Base-by-base conservation (phyloP, 441 rosid species). In the Pelargonium citronellum region DNA sequence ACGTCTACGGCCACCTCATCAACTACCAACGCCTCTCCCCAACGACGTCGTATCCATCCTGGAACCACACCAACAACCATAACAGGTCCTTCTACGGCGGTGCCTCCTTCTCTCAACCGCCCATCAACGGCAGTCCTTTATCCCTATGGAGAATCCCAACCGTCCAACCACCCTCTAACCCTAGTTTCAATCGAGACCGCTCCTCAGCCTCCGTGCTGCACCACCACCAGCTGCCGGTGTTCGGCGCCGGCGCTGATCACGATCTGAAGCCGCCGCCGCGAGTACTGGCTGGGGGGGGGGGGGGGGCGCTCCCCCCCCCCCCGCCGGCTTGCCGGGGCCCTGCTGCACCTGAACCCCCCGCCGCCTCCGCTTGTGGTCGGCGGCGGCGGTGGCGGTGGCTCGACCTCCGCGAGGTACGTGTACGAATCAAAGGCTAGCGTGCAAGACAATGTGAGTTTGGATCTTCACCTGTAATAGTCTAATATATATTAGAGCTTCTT, bases 121-220 rank as follows among this genome's bases (percentile, higher is more conserved):
- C 85, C 24, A 90, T 85, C 70, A 85, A 84, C 39, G 91, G 85
- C 1, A 81, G 84, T 57, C 91, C 92, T 15, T 73, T 89, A 73
- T 87, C 85, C 55, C 53, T 87, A 63, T 87, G 89, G 88, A 70
- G 87, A 75, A 84, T 80, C 79, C 89, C 92, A 15, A 62, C 86
- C 9, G 61, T 69, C 66, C 84, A 75, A 39, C 11, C 49, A 7
- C 49, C 49, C 49, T 69, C 60, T 46, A 68, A 73, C 58, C 46
- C 72, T 0, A 77, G 66, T 66, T 75, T 80, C 65, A 72, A 77
- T 64, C 80, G 82, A 7, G 84, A 83, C 75, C 88, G 75, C 60
- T 79, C 87, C 7, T 72, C 79, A n/a, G n/a, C 53, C 3, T 11
- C 13, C n/a, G n/a, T n/a, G n/a, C n/a, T n/a, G n/a, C n/a, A n/a